Percentiles rank a stretch among this genome's conserved stretches.
phyloP scores from a whole-genome alignment of 2,329 filamentous ascomycete species.

The Fusarium keratoplasticum region DNA sequence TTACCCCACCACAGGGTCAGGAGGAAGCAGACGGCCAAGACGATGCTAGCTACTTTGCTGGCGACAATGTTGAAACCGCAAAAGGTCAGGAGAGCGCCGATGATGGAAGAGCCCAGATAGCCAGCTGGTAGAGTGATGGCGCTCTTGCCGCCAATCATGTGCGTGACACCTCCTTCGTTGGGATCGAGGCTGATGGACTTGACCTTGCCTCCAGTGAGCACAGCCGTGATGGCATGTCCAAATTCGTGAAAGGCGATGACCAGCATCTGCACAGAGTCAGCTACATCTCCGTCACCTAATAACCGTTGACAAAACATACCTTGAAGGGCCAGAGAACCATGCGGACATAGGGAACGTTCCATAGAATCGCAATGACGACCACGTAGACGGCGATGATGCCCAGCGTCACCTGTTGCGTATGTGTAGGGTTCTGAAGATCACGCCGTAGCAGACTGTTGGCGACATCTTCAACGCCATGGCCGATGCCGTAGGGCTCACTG shows the following conservation, averaged over 20 bases:
- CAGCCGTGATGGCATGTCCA: slow-evolving; percentile 78
- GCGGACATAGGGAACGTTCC: slow-evolving; percentile 83
- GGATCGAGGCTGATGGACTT: slow-evolving; percentile 81
- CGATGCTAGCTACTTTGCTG: slow-evolving; percentile 81
- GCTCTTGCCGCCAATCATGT: slow-evolving; percentile 78
- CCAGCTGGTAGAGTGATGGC: slow-evolving; percentile 81
- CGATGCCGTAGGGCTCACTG: slow-evolving; percentile 28
- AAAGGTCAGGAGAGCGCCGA: slow-evolving; percentile 82
- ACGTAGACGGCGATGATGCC: slow-evolving; percentile 79
- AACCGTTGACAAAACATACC: slow-evolving; percentile 54
- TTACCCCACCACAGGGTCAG: slow-evolving; percentile 87
- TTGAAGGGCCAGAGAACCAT: slow-evolving; percentile 86
- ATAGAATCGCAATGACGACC: slow-evolving; percentile 79
- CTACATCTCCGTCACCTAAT: background rate
- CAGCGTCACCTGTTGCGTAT: slow-evolving; percentile 77
- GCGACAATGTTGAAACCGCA: slow-evolving; percentile 86
- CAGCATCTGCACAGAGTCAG: slow-evolving; percentile 69
- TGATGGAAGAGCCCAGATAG: slow-evolving; percentile 81
- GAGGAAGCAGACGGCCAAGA: slow-evolving; percentile 78
- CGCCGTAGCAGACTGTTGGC: slow-evolving; percentile 57
- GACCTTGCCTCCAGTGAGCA: slow-evolving; percentile 78
- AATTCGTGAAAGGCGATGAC: slow-evolving; percentile 88
- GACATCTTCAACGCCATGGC: slow-evolving; percentile 16
- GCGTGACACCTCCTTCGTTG: slow-evolving; percentile 82
- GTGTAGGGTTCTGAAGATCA: slow-evolving; percentile 68